A percentile compares a stretch with the other conserved stretches of the same genome.
Evolutionary conservation across 345 rosid species (phyloP).

Genomic region (Salix caprea): DNA sequence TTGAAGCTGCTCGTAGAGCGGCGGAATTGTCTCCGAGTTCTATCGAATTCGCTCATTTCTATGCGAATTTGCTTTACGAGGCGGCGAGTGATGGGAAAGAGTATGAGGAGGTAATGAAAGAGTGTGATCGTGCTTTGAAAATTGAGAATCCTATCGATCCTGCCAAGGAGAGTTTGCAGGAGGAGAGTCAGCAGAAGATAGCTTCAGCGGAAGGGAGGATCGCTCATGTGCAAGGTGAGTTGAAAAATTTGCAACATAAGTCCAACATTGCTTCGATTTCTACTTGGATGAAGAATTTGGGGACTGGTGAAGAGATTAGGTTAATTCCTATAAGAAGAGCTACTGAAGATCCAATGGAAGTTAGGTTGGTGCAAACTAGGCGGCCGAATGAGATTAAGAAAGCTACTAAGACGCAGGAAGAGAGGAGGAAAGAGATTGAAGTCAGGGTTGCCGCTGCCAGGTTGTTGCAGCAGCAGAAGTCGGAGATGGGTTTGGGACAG

Average conservation of each 20-base stretch:
- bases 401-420: slow-evolving; percentile 86
- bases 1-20: slow-evolving; percentile 69
- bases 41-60: slow-evolving; percentile 76
- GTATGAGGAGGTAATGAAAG: slow-evolving; percentile 75
- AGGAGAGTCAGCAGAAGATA: slow-evolving; percentile 77
- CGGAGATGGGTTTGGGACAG: slow-evolving; percentile 38
- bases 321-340: slow-evolving; percentile 66
- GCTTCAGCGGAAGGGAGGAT: slow-evolving; percentile 67
- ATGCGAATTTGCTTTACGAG: slow-evolving; percentile 77
- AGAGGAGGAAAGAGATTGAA: slow-evolving; percentile 90
- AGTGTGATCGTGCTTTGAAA: slow-evolving; percentile 78
- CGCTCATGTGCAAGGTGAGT: slow-evolving; percentile 68
- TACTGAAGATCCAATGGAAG: slow-evolving; percentile 89
- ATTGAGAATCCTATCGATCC: slow-evolving; percentile 80
- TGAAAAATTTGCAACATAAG: slow-evolving; percentile 67
- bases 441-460: slow-evolving; percentile 92
- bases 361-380: slow-evolving; percentile 59
- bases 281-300: slow-evolving; percentile 77
- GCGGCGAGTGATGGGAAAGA: slow-evolving; percentile 76
- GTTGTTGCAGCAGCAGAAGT: slow-evolving; percentile 78
- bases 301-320: slow-evolving; percentile 81
- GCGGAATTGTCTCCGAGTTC: slow-evolving; percentile 72
- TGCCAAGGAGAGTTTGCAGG: slow-evolving; percentile 79
- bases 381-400: slow-evolving; percentile 93
- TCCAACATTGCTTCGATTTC: slow-evolving; percentile 66